These are phyloP conservation scores for Metschnikowia colocasiae DNA, from an alignment of 805 yeast genomes.

Conservation along the genomic window DNA sequence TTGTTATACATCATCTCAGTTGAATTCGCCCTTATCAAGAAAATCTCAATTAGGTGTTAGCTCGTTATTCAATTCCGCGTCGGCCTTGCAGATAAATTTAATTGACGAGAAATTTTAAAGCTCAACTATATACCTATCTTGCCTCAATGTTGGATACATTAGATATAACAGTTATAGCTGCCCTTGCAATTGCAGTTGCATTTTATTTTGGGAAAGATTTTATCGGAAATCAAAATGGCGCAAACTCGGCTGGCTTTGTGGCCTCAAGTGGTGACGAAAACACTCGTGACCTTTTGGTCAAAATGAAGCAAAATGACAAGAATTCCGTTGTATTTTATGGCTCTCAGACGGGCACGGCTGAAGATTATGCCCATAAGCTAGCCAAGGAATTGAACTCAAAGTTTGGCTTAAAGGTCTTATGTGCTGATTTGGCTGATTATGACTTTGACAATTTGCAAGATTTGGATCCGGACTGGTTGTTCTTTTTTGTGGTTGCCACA, in stretches of 20 bases:
- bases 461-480: slow-evolving; percentile 53
- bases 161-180: slow-evolving; percentile 65
- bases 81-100: slow-evolving; percentile 9
- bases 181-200: slow-evolving; percentile 59
- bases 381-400: slow-evolving; percentile 82
- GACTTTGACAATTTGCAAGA: slow-evolving; percentile 75
- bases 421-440: slow-evolving; percentile 83
- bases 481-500: slow-evolving; percentile 75
- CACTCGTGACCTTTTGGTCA: slow-evolving; percentile 54
- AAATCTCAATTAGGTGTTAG: neutral
- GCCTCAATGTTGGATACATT: slow-evolving; percentile 56
- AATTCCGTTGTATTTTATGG: slow-evolving; percentile 81
- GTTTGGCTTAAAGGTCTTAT: slow-evolving; percentile 78
- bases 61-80: slow-evolving; percentile 15
- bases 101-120: slow-evolving; percentile 55
- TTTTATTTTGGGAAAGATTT: slow-evolving; percentile 65
- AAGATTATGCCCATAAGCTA: slow-evolving; percentile 88
- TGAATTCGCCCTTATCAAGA: neutral
- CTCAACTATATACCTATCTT: slow-evolving; percentile 20
- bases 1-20: neutral
- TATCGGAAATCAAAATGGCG: slow-evolving; percentile 37
- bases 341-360: slow-evolving; percentile 98
- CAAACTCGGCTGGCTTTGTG: slow-evolving; percentile 29
- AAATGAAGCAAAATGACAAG: slow-evolving; percentile 59
- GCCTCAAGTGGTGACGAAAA: slow-evolving; percentile 28